Evolutionary conservation across 2,329 filamentous ascomycete genomes (phyloP), one percentile per base, ranked within the genome.

Genomic region (Aspergillus awamori): DNA sequence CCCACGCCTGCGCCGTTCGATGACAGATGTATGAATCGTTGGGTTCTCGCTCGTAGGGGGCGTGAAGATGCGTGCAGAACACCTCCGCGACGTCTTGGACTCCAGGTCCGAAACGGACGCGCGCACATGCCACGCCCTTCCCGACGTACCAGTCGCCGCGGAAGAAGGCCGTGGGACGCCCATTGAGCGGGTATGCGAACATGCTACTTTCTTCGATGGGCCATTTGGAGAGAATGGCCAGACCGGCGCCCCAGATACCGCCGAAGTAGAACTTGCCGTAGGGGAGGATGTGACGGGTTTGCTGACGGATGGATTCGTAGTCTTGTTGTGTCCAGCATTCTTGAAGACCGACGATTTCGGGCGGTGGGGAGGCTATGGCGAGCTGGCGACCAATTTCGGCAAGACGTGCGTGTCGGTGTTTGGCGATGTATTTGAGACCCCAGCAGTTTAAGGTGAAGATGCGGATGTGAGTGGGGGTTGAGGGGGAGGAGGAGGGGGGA

Each of bases 91-190:
- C 80, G 67, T 95, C 89, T 61, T 85, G 84, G 48, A 77, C 74
- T 1, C 79, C 83, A 0, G 84, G 80, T 0, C 91, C 91, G 67
- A 90, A 89, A 4, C 90, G 83, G 67, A 98, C 89, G 64, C 86
- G 85, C 2, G 94, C 94, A 72, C 86, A 90, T 6, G 94, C 95
- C 45, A 98, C 88, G 15, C 95, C 95, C 75, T 98, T 98, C 0
- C 95, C 95, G 8, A 97, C 93, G 72, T 88, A 98, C 92, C 94
- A 98, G 76, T 98, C 94, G 10, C 95, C 95, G 62, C 94, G 84
- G 79, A 90, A 97, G 78, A 98, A 97, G 4, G 94, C 94, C 8
- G 93, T 94, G 5, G 95, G 95, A 17, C 94, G 86, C 17, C 95
- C 95, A 75, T 97, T 97, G 57, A 99, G 84, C n/a, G 92, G 87